Evolutionary conservation across 2,329 filamentous ascomycete genomes (phyloP).

Genomic region (Talaromyces marneffei): DNA sequence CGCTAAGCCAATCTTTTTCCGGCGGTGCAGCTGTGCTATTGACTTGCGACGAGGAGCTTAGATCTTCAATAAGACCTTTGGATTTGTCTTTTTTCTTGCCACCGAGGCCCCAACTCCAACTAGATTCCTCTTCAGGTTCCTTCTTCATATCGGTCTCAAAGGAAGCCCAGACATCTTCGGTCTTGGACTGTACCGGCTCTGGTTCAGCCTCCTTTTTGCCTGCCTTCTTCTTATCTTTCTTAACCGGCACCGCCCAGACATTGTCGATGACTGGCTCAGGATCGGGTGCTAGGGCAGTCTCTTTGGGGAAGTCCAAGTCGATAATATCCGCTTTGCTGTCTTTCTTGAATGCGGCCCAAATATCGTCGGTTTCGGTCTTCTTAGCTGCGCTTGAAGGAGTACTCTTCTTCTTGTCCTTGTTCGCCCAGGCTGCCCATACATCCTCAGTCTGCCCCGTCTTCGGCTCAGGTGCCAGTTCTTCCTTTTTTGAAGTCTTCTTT

Average conservation of each 20-base stretch:
- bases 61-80: slow-evolving; percentile 24
- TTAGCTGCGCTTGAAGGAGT: slow-evolving; percentile 11
- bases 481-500: slow-evolving; percentile 15
- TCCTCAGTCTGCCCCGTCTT: slow-evolving; percentile 14
- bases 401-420: slow-evolving; percentile 31
- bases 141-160: slow-evolving; percentile 13
- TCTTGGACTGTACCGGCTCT: slow-evolving; percentile 14
- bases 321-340: slow-evolving; percentile 32
- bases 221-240: slow-evolving; percentile 39
- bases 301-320: slow-evolving; percentile 19
- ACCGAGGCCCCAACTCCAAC: slow-evolving; percentile 25
- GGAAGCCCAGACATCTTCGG: slow-evolving; percentile 16
- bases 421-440: slow-evolving; percentile 16
- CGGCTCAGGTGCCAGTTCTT: background rate
- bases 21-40: slow-evolving; percentile 24
- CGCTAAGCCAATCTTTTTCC: slow-evolving; percentile 31
- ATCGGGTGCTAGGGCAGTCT: slow-evolving; percentile 9
- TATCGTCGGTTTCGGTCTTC: slow-evolving; percentile 19
- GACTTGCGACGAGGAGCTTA: slow-evolving; percentile 22
- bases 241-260: slow-evolving; percentile 23
- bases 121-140: slow-evolving; percentile 22
- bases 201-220: slow-evolving; percentile 18
- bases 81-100: slow-evolving; percentile 29
- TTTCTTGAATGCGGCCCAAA: slow-evolving; percentile 21
- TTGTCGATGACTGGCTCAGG: slow-evolving; percentile 20